Evolutionary conservation across 2,329 filamentous ascomycete genomes (phyloP), one percentile per base, ranked within the genome.

Genomic region (Ophioceras dolichostomum): DNA sequence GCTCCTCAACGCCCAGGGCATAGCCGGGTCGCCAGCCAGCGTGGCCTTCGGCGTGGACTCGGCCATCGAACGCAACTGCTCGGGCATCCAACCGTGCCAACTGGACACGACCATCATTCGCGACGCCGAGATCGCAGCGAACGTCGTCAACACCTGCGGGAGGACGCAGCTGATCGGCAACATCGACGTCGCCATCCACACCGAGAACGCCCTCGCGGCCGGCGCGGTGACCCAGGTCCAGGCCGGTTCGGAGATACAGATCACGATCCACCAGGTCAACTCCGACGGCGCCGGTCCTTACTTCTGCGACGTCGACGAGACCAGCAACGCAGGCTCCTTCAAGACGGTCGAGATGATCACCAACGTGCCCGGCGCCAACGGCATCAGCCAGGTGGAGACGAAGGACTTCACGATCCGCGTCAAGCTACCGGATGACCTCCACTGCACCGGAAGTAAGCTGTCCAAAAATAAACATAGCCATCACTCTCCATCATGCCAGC

Each of bases 21-120:
- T 24, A 2, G 10, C 30, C 3, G 45, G 44, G 7, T 45, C 45
- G 4, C 41, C 45, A 0, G 27, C 43, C 26, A 41, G 39, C 14
- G 31, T 41, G 12, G 44, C 41, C n/a, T 46, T 46, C 37, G 37
- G 42, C 17, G 43, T 77, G 39, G 62, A 73, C 44, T 53, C 64
- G 28, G 55, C 52, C 40, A 61, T 75, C 44, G 70, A 75, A 4
- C 35, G 45, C 6, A 47, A 47, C 42, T 47, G 45, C 43, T 44
- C 43, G 1, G 18, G 27, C 17, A 44, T 44, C 38, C 41, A 37
- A 29, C 45, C 45, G 5, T 47, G 45, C 39, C 45, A 47, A 48
- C 70, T 73, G 44, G 76, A 80, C 42, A 62, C 73, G 7, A 77
- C 73, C 31, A 64, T 78, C 47, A 79, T 80, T 54, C 64, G 66